These are phyloP conservation scores for Arabidopsis suecica DNA, from an alignment of 345 rosid genomes.

Conservation along the genomic window DNA sequence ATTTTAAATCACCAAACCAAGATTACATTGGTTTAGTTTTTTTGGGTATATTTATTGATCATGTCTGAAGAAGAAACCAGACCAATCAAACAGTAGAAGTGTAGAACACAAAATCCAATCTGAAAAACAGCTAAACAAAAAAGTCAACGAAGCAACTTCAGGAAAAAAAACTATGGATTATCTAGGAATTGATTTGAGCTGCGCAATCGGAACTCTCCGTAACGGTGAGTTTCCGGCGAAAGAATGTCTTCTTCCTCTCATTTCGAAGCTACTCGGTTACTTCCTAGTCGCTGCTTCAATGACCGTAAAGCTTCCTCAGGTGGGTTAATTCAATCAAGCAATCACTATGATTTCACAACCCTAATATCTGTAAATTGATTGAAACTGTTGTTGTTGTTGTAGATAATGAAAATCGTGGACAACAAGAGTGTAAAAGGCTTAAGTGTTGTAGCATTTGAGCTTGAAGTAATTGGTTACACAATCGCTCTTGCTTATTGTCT, in stretches of 20 bases:
- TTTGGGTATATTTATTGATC: background rate
- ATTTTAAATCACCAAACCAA: background rate
- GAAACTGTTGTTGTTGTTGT: conserved; percentile 12
- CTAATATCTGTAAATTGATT: background rate
- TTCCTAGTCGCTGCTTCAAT: conserved; percentile 86
- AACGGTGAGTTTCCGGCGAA: conserved; percentile 63
- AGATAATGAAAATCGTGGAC: conserved; percentile 83
- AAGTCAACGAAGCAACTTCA: conserved; percentile 10
- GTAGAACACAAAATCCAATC: background rate
- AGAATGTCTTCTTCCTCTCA: conserved; percentile 82
- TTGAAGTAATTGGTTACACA: conserved; percentile 83
- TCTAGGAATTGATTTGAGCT: conserved; percentile 71
- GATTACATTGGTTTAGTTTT: conserved; percentile 18
- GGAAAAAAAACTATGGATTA: conserved; percentile 50
- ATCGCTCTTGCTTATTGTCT: conserved; percentile 85
- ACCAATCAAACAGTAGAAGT: conserved; percentile 1
- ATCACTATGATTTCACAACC: background rate
- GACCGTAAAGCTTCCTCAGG: conserved; percentile 97
- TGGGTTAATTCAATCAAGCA: background rate
- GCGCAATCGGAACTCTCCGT: conserved; percentile 63
- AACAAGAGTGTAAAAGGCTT: conserved; percentile 80
- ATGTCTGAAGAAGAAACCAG: background rate
- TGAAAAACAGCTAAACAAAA: background rate
- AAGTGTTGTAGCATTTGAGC: conserved; percentile 79
- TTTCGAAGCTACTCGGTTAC: conserved; percentile 88